A percentile compares a stretch with the other conserved stretches of the same genome.
phyloP scores from a whole-genome alignment of 495 filamentous ascomycete species.

The Schizothecium vesticola region DNA sequence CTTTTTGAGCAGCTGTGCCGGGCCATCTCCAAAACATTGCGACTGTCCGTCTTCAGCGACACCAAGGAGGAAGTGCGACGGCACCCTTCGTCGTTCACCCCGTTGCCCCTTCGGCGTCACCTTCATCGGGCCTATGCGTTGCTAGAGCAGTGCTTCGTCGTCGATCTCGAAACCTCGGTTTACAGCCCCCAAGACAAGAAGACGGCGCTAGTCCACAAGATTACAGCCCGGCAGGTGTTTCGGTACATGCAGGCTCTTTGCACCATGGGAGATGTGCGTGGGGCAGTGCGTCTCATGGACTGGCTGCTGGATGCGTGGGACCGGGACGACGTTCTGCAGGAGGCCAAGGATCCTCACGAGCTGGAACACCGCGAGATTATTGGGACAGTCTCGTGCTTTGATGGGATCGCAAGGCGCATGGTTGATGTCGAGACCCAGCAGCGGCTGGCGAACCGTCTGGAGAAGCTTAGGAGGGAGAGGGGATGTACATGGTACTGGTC shows the following conservation, averaged over 20 bases:
- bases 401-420: conserved; percentile 20
- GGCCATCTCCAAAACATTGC: conserved; percentile 20
- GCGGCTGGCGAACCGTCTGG: conserved; percentile 22
- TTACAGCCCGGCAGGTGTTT: conserved; percentile 28
- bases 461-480: conserved; percentile 10
- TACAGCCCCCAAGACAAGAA: not conserved
- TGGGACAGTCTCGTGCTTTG: conserved; percentile 31
- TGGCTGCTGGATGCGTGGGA: conserved; percentile 38
- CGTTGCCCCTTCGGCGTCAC: not conserved
- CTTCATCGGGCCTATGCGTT: not conserved
- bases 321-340: conserved; percentile 25
- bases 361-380: conserved; percentile 27
- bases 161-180: not conserved
- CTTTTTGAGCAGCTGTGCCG: conserved; percentile 20
- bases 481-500: conserved; percentile 26
- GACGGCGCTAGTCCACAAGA: conserved; percentile 16
- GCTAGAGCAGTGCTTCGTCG: not conserved
- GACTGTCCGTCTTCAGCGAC: conserved; percentile 1
- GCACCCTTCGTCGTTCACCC: not conserved
- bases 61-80: not conserved
- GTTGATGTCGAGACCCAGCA: conserved; percentile 20
- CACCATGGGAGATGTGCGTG: conserved; percentile 26
- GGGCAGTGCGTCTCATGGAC: conserved; percentile 33
- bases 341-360: conserved; percentile 25
- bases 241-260: conserved; percentile 37